Evolutionary conservation across 352 stramenopile genomes (phyloP).

Genomic region (Globisporangium middletonii): DNA sequence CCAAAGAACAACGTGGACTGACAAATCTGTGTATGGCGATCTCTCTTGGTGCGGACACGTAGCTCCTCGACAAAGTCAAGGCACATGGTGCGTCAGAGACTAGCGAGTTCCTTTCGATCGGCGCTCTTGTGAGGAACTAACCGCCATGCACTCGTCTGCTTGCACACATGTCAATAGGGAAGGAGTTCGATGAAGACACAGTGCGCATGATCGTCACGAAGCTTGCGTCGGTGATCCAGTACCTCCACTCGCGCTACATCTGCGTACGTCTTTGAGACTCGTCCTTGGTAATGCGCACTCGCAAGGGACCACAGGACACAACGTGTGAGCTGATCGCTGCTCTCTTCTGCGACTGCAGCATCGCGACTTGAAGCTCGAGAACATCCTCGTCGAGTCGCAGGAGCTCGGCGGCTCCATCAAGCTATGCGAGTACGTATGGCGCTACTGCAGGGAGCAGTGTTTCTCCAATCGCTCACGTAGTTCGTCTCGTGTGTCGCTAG

Average conservation of each 20-base stretch:
- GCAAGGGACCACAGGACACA: neutral
- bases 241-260: constrained; percentile 77
- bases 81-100: constrained; percentile 10
- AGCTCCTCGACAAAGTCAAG: constrained; percentile 67
- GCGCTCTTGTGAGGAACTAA: neutral
- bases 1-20: too few species aligned
- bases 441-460: neutral
- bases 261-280: constrained; percentile 32
- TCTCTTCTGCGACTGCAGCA: constrained; percentile 27
- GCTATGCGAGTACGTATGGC: constrained; percentile 63
- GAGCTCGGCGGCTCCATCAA: constrained; percentile 54
- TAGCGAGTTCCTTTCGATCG: neutral
- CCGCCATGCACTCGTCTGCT: neutral
- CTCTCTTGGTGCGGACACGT: neutral
- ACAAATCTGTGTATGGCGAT: neutral
- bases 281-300: neutral
- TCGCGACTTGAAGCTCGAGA: constrained; percentile 77
- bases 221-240: constrained; percentile 72
- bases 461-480: neutral
- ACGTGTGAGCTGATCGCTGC: neutral
- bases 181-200: constrained; percentile 44
- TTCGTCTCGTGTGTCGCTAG: constrained; percentile 14
- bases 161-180: constrained; percentile 5
- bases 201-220: constrained; percentile 56
- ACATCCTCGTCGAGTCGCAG: constrained; percentile 65